A percentile compares a stretch with the other conserved stretches of the same genome.
phyloP scores from a whole-genome alignment of 805 yeast genomes.

The Ogataea nakhonphanomensis region DNA sequence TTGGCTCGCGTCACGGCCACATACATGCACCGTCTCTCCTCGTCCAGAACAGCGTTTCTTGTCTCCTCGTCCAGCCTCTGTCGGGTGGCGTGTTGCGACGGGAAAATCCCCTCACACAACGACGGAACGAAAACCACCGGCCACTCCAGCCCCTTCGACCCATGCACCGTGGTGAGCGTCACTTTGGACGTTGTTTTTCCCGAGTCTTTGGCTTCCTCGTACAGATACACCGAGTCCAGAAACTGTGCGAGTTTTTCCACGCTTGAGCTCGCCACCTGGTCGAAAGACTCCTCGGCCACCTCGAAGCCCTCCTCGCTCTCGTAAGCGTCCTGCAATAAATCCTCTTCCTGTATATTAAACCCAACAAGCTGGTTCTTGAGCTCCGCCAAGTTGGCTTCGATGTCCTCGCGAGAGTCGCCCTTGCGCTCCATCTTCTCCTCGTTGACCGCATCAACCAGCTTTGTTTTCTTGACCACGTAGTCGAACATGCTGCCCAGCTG shows the following conservation, averaged over 20 bases:
- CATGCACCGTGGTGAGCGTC: conserved; percentile 77
- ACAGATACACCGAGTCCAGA: conserved; percentile 32
- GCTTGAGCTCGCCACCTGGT: conserved; percentile 19
- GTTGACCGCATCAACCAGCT: conserved; percentile 18
- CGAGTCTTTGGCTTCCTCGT: conserved; percentile 22
- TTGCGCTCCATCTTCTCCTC: conserved; percentile 16
- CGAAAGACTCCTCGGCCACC: conserved; percentile 17
- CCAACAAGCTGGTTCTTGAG: conserved; percentile 26
- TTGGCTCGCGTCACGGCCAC: conserved; percentile 90
- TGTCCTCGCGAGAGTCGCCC: conserved; percentile 22
- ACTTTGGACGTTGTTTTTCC: conserved; percentile 21
- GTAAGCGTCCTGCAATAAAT: conserved; percentile 22
- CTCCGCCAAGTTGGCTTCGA: conserved; percentile 27
- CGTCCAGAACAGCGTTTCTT: conserved; percentile 34
- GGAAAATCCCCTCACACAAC: conserved; percentile 61
- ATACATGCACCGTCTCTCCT: conserved; percentile 80
- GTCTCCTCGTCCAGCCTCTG: conserved; percentile 46
- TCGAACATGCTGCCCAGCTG: conserved; percentile 22
- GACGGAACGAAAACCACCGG: conserved; percentile 84
- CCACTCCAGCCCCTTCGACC: conserved; percentile 95
- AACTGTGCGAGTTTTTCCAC: conserved; percentile 26
- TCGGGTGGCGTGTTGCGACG: conserved; percentile 47
- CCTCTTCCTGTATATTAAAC: conserved; percentile 27
- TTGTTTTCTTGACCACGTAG: conserved; percentile 18
- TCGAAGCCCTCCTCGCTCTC: conserved; percentile 18